Conservation (phyloP, 106 monocot species). For the Dendrobium catenatum region DNA sequence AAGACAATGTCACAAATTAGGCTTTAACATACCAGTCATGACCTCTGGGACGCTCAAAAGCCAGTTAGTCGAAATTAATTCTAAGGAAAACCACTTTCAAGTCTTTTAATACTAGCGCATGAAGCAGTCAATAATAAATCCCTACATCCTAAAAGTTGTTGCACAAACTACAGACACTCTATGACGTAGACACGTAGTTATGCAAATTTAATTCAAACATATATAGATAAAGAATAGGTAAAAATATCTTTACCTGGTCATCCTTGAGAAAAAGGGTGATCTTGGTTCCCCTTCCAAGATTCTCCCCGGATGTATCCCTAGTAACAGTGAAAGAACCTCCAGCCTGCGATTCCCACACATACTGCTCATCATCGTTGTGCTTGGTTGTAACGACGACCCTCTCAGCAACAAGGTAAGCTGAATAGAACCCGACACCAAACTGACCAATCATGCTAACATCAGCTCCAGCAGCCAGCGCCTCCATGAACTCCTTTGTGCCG, state of each 20-base stretch:
- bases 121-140: too few relatives aligned
- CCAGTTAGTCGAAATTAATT: too few relatives aligned
- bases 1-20: too few relatives aligned
- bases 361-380: constrained; percentile 81
- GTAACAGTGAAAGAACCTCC: constrained; percentile 73
- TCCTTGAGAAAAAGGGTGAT: constrained; percentile 76
- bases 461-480: constrained; percentile 71
- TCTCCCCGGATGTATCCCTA: constrained; percentile 57
- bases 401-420: constrained; percentile 63
- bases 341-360: constrained; percentile 77
- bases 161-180: background rate
- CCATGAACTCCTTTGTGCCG: constrained; percentile 83
- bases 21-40: too few relatives aligned
- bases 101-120: too few relatives aligned
- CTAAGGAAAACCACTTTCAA: too few relatives aligned
- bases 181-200: background rate
- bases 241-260: constrained; percentile 40
- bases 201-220: background rate
- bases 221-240: background rate
- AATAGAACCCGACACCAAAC: constrained; percentile 51
- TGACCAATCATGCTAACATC: constrained; percentile 82
- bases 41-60: too few relatives aligned
- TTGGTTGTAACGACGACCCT: constrained; percentile 60
- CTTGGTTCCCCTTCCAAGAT: constrained; percentile 64
- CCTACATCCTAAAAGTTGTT: background rate